Evolutionary conservation across 306 rosid species (phyloP), one percentile per base, ranked within the genome.

Genomic region (Macrotyloma uniflorum): DNA sequence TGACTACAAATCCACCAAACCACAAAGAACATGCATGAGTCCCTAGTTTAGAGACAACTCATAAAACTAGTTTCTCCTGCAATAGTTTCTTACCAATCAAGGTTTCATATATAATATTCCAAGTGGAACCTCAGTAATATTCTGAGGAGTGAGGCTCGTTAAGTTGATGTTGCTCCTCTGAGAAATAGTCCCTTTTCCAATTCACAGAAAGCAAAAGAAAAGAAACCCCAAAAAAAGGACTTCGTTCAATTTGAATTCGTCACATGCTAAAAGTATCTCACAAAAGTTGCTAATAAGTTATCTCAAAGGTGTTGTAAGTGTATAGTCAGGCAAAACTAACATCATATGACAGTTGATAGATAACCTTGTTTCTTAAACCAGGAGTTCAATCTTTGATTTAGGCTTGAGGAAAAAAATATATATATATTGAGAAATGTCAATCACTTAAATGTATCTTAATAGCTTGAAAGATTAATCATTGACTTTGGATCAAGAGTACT

Each of bases 1-100:
- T 62, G 82, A 75, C 81, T 67, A 74, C 82, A 78, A 85, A 74
- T 85, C 82, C 81, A 74, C 78, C 69, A 72, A 22, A 58, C 36
- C 46, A 30, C 0, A 58, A 70, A 71, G 70, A 66, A 76, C 66
- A 73, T 73, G 72, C 36, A 64, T 10, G 38, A 69, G 18, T 61
- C 63, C 55, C 26, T n/a, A 40, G 65, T 38, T 50, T 7, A 18
- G 35, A 55, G 63, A 69, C 58, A 81, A 28, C 67, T 68, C 72
- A 59, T 23, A 18, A 49, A 82, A 26, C 16, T 28, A 4, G 65
- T 58, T 81, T 67, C 62, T 4, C 33, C 19, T 80, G 55, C 67
- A 36, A 59, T 54, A 35, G 64, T 70, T 67, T 57, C 87, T 66
- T 64, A 61, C 57, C 74, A 69, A 70, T 65, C 87, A 80, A 54